Evolutionary conservation across 1,284 basidiomycete genomes (phyloP), one percentile per base, ranked within the genome.

Genomic region (Crucibulum parvulum): DNA sequence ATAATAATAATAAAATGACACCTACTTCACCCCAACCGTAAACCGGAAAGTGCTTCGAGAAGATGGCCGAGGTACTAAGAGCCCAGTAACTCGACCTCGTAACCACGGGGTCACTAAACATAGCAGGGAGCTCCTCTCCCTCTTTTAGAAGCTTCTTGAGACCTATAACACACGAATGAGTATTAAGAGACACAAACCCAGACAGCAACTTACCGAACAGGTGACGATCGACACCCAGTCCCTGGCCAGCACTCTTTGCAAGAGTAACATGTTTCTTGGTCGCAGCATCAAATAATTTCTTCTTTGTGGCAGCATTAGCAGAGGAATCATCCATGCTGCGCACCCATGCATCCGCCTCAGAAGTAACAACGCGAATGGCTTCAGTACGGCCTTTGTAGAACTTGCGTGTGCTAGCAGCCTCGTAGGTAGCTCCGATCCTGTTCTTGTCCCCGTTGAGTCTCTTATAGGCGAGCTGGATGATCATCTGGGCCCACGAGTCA

Each of bases 401-500:
- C 71, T 84, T 86, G 35, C 95, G 84, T 24, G 93, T 94, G 65
- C 92, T 90, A 16, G 95, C 95, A 56, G 94, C 91, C 75, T 97
- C 95, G 74, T 97, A 97, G 18, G 95, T 95, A 4, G 85, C 91
- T 7, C 89, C 83, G 58, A 72, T 75, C 65, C 82, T 74, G 66
- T 77, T 76, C 50, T 76, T 69, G 3, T 69, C 67, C 15, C 81
- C 80, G 39, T 89, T 76, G 55, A 95, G 81, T 7, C 93, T 85
- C 62, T 81, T 86, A 73, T 94, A 95, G 6, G 94, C 95, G 51
- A 97, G 80, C 75, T 97, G 95, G 60, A 96, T 83, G 65, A 92
- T 78, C 87, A 96, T 90, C 79, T 97, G 95, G 36, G 91, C 88
- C 94, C 94, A 97, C n/a, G 91, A 92, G 71, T 97, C 95, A 1